phyloP scores from a whole-genome alignment of 2,329 filamentous ascomycete species.

The Calonectria multiphialidica region DNA sequence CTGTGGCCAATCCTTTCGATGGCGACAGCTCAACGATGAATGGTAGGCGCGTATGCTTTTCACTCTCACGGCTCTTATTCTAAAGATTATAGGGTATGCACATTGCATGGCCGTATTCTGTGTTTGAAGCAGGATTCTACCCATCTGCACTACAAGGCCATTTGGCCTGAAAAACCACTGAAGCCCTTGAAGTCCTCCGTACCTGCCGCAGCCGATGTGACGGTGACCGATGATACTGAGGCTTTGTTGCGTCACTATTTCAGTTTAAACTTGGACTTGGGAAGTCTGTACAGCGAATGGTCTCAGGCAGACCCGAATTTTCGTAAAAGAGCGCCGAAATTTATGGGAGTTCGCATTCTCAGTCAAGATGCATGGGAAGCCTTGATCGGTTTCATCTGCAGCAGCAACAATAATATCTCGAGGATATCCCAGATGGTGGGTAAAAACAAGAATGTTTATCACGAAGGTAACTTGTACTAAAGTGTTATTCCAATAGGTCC shows the following conservation, averaged over 20 bases:
- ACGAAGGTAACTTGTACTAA: neutral
- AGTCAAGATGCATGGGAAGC: conserved; percentile 98
- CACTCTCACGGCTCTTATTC: neutral
- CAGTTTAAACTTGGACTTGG: conserved; percentile 83
- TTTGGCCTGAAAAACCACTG: conserved; percentile 60
- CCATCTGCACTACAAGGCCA: conserved; percentile 83
- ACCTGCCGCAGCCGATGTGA: conserved; percentile 1
- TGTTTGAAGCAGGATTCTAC: conserved; percentile 85
- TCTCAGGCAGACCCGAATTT: conserved; percentile 89
- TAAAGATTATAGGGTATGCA: conserved; percentile 73
- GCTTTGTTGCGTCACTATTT: conserved; percentile 86
- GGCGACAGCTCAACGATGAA: conserved; percentile 86
- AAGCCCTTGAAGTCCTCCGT: conserved; percentile 26
- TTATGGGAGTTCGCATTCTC: conserved; percentile 91
- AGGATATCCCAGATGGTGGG: conserved; percentile 93
- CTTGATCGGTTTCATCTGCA: conserved; percentile 94
- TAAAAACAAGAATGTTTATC: neutral
- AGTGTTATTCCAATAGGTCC: conserved; percentile 62
- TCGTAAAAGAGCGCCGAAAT: conserved; percentile 85
- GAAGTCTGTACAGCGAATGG: conserved; percentile 87
- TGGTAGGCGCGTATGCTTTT: conserved; percentile 67
- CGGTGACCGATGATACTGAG: conserved; percentile 74
- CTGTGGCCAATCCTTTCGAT: conserved; percentile 97
- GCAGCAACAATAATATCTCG: conserved; percentile 97
- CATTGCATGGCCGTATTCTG: conserved; percentile 86